Evolutionary conservation across 345 rosid genomes (phyloP), one percentile per base, ranked within the genome.

Genomic region (Citrus reticulata): DNA sequence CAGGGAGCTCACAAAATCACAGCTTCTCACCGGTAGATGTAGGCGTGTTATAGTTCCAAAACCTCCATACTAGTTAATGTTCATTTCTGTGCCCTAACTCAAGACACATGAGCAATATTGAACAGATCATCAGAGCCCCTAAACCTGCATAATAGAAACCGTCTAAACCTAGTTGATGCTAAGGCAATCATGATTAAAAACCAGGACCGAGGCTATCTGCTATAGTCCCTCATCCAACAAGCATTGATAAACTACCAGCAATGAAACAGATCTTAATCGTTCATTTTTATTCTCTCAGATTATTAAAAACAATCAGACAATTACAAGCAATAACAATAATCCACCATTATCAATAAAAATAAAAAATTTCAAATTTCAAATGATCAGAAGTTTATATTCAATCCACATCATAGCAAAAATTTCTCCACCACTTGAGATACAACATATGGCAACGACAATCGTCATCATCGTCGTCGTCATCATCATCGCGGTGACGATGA

Each of bases 101-200:
- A 77, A 60, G 68, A 76, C 77, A 61, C 62, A 27, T 59, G 69
- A 27, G 75, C 81, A 79, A 42, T 68, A 55, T 57, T 22, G 69
- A 46, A 83, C 69, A 83, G 72, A 86, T 77, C 82, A 60, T 54
- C 81, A 32, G 30, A 69, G 81, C 70, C 60, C 74, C 85, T 84
- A 85, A 78, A 89, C 94, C 96, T 90, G 96, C 93, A 89, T 86
- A 84, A 84, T 74, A 76, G 80, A 87, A 83, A 87, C 74, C 80
- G 79, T 82, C 90, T 83, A 87, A 84, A 85, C 92, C 93, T 86
- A 88, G 76, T 62, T 59, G 82, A 72, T 83, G 86, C 85, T 88
- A 83, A 72, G 68, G 77, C 68, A 82, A 75, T 66, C 81, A 83
- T 40, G 39, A 66, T 49, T 65, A 75, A 66, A 82, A 78, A 59